Evolutionary conservation across 2,329 filamentous ascomycete genomes (phyloP), one percentile per base, ranked within the genome.

Genomic region (Aureobasidium sp.): DNA sequence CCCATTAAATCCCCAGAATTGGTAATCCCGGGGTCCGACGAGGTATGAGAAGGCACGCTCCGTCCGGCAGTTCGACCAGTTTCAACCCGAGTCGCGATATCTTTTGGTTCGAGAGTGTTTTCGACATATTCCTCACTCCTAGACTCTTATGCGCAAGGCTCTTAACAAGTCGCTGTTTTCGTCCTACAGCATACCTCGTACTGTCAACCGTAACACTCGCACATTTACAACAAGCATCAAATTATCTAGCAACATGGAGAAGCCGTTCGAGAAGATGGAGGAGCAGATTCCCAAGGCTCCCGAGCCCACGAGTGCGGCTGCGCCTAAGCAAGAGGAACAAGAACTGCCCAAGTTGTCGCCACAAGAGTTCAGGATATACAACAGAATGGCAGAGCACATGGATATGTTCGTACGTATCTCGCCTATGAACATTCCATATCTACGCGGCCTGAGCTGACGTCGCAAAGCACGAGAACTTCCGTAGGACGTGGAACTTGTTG

Each of bases 311-410:
- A 48, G 63, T 13, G 65, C 64, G 9, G 65, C 66, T 2, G 63
- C 59, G 45, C 63, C 66, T 11, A 39, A 67, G 52, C 57, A 65
- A 52, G 63, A 67, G 41, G 66, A 78, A 61, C 66, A 76, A 61
- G 61, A 75, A 15, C 73, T 88, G 1, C 85, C 87, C 0, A 84
- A 87, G 29, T 78, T 93, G 34, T 85, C 84, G 0, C 74, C 83
- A 1, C 77, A 80, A 61, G 87, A 93, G 62, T 91, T 90, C 69
- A 79, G 79, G 54, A 75, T 79, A 42, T 92, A 88, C 74, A 91
- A 92, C 74, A 79, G 79, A n/a, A 76, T 91, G 69, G 86, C 88
- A 0, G 88, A 88, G 62, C 81, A 83, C 65, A 92, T 92, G 89
- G 82, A 92, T 48, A 77, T 82, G 64, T 91, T 87, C 75, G 85